phyloP scores from a whole-genome alignment of 192 early-diverging fungal species.

The Rhizophlyctis rosea region DNA sequence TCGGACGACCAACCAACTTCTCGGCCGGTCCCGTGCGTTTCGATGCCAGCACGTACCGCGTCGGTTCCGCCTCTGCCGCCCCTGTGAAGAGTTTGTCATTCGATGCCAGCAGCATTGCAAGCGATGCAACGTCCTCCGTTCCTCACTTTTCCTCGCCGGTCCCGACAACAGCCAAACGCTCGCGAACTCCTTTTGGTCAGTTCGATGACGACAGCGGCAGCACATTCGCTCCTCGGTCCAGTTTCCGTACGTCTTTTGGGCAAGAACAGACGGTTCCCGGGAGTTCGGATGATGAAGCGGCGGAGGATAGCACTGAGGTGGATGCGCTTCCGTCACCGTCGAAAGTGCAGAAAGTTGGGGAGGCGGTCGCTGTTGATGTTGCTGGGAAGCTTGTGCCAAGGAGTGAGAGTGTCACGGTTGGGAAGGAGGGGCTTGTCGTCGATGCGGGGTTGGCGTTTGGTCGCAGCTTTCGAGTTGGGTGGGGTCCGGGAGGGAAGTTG shows the following conservation, averaged over 20 bases:
- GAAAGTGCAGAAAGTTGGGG: neutral
- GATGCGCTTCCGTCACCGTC: too few species aligned
- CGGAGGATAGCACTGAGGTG: too few species aligned
- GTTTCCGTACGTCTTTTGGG: neutral
- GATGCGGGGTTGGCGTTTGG: constrained; percentile 81
- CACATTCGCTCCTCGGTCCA: neutral
- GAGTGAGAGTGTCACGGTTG: constrained; percentile 9
- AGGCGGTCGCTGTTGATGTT: neutral
- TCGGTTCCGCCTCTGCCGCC: too few species aligned
- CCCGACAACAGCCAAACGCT: too few species aligned
- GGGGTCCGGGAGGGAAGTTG: constrained; percentile 73
- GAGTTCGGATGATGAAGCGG: too few species aligned
- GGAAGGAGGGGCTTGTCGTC: constrained; percentile 24
- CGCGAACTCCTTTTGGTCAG: too few species aligned
- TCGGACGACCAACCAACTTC: too few species aligned
- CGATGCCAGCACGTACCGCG: too few species aligned
- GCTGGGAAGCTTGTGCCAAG: constrained; percentile 5
- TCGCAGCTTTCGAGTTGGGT: constrained; percentile 79
- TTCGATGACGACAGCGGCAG: neutral
- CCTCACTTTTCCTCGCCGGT: too few species aligned
- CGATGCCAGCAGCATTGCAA: too few species aligned
- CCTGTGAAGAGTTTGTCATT: too few species aligned
- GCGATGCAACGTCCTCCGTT: neutral
- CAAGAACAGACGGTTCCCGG: neutral
- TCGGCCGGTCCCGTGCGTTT: too few species aligned